Base-by-base conservation (phyloP, 345 rosid genomes). In the Acer saccharum region DNA sequence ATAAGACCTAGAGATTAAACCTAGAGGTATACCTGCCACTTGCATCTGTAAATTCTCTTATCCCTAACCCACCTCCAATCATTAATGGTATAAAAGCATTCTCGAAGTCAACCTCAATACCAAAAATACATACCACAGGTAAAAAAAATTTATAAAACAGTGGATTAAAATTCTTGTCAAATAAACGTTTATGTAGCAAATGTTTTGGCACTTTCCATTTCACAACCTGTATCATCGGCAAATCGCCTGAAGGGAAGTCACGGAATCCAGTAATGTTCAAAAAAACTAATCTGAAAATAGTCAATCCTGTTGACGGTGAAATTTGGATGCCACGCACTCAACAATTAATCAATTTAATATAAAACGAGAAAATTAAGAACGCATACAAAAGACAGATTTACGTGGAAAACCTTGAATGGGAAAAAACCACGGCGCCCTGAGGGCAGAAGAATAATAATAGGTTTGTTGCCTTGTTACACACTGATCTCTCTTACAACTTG, bases 21-120 rank as follows among this genome's bases (percentile, higher is more conserved):
- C 35, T 32, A 18, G 57, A 29, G 77, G 55, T n/a, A 48, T 83
- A 92, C 99, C 95, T 94, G 86, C 97, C 99, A 79, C 84, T 92
- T 75, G 97, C 95, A 79, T 96, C 99, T 9, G 93, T 94, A 81
- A 94, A 96, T 84, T 96, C 98, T 84, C 98, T 87, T 69, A 94
- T 91, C 74, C 99, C 98, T 69, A 94, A 90, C 74, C 99, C 98
- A 86, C 99, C 99, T 85, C 99, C 99, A 77, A 96, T 98, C 12
- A 98, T 89, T 77, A 96, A 84, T 16, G 99, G 99, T 52, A 92
- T 98, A 89, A 96, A 96, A 77, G 94, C 99, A 83, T 92, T 96
- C 84, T 92, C 93, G 98, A 96, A 54, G 99, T 84, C 80, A 72
- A 64, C 85, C 99, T 91, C 87, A 96, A 79, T n/a, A 96, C 98